phyloP scores from a whole-genome alignment of 2,329 filamentous ascomycete genomes.

The Hypoxylon sp. region DNA sequence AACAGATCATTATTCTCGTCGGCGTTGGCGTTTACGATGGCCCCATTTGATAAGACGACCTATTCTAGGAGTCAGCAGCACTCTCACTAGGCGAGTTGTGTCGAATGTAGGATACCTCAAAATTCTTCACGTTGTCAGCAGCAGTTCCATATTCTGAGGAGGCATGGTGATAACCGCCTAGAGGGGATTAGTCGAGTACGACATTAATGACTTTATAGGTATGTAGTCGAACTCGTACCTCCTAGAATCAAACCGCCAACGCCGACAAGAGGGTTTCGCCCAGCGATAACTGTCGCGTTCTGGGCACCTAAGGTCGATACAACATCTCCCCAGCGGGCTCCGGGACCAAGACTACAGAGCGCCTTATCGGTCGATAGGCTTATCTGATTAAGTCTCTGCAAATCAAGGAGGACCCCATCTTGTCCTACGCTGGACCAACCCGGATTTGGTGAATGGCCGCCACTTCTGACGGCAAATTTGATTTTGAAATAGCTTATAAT shows the following conservation, averaged over 20 bases:
- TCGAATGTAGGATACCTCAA: conserved; percentile 43
- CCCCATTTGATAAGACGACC: conserved; percentile 62
- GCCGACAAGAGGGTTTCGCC: conserved; percentile 44
- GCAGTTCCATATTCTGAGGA: conserved; percentile 56
- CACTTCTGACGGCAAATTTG: conserved; percentile 42
- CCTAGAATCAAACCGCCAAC: conserved; percentile 54
- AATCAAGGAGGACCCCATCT: conserved; percentile 47
- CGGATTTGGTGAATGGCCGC: conserved; percentile 43
- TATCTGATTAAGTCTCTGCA: conserved; percentile 46
- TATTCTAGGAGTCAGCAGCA: conserved; percentile 47
- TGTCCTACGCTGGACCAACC: conserved; percentile 35
- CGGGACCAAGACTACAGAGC: conserved; percentile 53
- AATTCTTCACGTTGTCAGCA: conserved; percentile 62
- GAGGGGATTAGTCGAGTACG: no score
- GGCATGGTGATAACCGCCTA: conserved; percentile 46
- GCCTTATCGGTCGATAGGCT: conserved; percentile 39
- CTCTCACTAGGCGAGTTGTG: no score
- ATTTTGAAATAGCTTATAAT: conserved; percentile 35
- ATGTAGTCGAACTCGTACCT: conserved; percentile 18
- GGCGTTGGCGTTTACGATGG: conserved; percentile 59
- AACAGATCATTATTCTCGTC: conserved; percentile 60
- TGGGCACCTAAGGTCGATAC: conserved; percentile 31
- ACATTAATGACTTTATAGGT: conserved; percentile 1
- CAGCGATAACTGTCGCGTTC: conserved; percentile 42
- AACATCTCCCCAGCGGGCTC: conserved; percentile 47